Conservation (phyloP, 2,329 filamentous ascomycete species). For the Colletotrichum destructivum region DNA sequence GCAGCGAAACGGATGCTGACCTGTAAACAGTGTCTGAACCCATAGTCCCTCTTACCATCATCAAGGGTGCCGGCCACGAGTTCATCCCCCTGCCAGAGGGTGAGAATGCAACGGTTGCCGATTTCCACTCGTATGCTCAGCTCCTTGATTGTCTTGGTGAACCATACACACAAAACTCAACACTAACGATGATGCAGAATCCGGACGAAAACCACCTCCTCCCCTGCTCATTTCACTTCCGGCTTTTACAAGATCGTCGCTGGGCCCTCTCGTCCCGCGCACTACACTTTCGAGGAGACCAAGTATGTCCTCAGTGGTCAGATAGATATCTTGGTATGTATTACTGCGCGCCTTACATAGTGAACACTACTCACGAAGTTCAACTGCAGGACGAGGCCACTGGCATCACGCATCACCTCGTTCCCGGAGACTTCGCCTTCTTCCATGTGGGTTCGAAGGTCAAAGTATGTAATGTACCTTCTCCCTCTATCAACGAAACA, state of each 20-base stretch:
- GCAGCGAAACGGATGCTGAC: too few relatives aligned
- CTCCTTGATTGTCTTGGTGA: too few relatives aligned
- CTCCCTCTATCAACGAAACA: not conserved
- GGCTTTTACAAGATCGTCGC: slow-evolving; percentile 40
- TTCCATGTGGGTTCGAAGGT: slow-evolving; percentile 27
- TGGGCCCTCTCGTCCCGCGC: slow-evolving; percentile 31
- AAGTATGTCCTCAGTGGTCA: slow-evolving; percentile 47
- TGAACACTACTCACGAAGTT: not conserved
- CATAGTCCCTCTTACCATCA: slow-evolving; percentile 36
- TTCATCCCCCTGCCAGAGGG: slow-evolving; percentile 37
- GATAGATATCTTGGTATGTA: slow-evolving; percentile 29
- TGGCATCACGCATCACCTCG: slow-evolving; percentile 13
- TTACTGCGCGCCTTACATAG: too few relatives aligned
- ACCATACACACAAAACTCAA: too few relatives aligned
- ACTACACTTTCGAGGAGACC: slow-evolving; percentile 48
- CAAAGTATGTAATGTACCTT: not conserved
- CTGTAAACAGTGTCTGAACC: slow-evolving; percentile 39
- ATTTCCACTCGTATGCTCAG: too few relatives aligned
- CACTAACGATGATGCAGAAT: slow-evolving; percentile 1
- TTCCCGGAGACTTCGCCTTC: slow-evolving; percentile 22
- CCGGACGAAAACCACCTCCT: slow-evolving; percentile 28
- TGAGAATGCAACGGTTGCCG: slow-evolving; percentile 28
- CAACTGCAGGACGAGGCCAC: slow-evolving; percentile 17
- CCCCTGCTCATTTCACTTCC: slow-evolving; percentile 16
- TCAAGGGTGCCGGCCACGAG: slow-evolving; percentile 40